These are phyloP conservation scores for Coleophoma cylindrospora DNA, from an alignment of 2,329 filamentous ascomycete species.

Conservation along the genomic window DNA sequence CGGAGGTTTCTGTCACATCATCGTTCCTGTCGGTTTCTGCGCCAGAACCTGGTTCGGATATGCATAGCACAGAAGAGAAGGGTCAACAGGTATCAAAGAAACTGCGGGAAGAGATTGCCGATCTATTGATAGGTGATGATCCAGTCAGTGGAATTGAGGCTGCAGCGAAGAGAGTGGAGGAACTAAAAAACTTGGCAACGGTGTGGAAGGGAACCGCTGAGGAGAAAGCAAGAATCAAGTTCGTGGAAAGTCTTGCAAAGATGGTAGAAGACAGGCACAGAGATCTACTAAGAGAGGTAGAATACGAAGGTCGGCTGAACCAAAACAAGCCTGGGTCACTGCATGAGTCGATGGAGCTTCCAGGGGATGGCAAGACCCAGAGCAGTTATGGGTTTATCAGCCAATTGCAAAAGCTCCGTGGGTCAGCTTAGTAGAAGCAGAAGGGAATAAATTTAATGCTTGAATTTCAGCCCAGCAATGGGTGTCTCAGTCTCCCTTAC, in stretches of 20 bases:
- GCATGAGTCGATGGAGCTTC: slow-evolving; percentile 13
- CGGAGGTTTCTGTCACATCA: slow-evolving; percentile 76
- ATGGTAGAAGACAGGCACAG: slow-evolving; percentile 69
- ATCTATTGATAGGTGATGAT: slow-evolving; percentile 56
- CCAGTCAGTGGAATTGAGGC: slow-evolving; percentile 65
- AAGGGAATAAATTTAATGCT: too few relatives aligned
- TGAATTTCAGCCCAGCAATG: too few relatives aligned
- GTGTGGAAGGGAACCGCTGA: slow-evolving; percentile 97
- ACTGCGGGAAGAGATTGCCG: slow-evolving; percentile 66
- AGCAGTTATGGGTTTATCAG: slow-evolving; percentile 29
- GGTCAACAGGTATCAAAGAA: slow-evolving; percentile 74
- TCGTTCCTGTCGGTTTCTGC: slow-evolving; percentile 88
- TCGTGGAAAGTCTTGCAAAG: slow-evolving; percentile 77
- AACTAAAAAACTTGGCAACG: slow-evolving; percentile 67
- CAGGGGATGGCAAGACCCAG: slow-evolving; percentile 16
- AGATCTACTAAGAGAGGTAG: slow-evolving; percentile 25
- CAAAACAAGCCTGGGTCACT: slow-evolving; percentile 17
- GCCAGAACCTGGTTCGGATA: slow-evolving; percentile 64
- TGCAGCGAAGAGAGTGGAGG: slow-evolving; percentile 69
- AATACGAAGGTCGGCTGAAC: slow-evolving; percentile 18
- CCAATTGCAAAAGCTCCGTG: slow-evolving; percentile 28
- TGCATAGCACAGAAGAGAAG: slow-evolving; percentile 75
- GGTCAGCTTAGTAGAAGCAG: slow-evolving; percentile 15
- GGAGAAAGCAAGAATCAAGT: slow-evolving; percentile 76
- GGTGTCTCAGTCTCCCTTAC: too few relatives aligned